These are phyloP conservation scores for Ceratocystis albifundus DNA, from an alignment of 2,329 filamentous ascomycete species.

Conservation along the genomic window DNA sequence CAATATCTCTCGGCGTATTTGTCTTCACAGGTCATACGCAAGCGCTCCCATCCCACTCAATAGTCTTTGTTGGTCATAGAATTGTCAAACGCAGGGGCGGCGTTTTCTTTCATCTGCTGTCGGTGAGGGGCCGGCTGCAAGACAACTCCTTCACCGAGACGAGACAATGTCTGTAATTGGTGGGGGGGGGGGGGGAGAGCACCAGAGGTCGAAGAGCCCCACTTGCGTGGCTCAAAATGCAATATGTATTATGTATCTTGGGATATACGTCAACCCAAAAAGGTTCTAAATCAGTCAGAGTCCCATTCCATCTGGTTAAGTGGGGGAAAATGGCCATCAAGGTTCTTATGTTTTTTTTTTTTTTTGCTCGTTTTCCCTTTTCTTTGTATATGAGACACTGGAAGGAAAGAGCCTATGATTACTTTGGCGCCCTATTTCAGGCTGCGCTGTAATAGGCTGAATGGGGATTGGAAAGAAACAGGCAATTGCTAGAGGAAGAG, in stretches of 20 bases:
- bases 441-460: not conserved
- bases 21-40: too few species aligned
- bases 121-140: not conserved
- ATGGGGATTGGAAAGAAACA: not conserved
- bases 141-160: constrained; percentile 4
- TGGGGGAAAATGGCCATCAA: constrained; percentile 20
- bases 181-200: too few species aligned
- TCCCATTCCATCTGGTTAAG: constrained; percentile 15
- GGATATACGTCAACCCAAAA: constrained; percentile 10
- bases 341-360: constrained; percentile 16
- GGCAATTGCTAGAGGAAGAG: not conserved
- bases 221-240: not conserved
- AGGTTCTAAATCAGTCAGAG: constrained; percentile 11
- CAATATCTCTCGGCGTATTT: too few species aligned
- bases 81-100: not conserved
- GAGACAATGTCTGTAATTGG: not conserved
- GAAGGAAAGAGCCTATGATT: constrained; percentile 2
- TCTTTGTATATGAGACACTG: not conserved
- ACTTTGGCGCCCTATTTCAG: not conserved
- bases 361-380: constrained; percentile 7
- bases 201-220: not conserved
- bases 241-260: not conserved
- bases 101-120: not conserved
- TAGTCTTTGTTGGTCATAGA: not conserved
- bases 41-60: too few species aligned